Percentiles rank a stretch among this genome's conserved stretches.
phyloP scores from a whole-genome alignment of 441 rosid species.

The Populus hybrid region DNA sequence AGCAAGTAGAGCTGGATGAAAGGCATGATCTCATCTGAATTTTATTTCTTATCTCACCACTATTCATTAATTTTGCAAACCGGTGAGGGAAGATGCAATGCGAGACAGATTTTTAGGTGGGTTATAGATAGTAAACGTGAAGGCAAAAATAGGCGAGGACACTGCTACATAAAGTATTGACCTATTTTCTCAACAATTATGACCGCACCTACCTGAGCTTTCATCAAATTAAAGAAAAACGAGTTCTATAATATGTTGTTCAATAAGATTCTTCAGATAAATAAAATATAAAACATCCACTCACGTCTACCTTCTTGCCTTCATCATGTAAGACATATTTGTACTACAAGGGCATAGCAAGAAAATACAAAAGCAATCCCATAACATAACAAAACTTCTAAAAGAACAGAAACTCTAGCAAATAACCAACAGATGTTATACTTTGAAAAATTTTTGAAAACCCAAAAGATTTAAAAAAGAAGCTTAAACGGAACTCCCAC shows the following conservation, averaged over 20 bases:
- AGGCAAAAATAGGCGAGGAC: background rate
- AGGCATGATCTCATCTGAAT: no score
- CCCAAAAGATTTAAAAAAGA: background rate
- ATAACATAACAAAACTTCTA: background rate
- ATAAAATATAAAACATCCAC: background rate
- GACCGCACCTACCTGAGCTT: background rate
- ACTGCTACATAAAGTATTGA: background rate
- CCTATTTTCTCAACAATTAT: background rate
- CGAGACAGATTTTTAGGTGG: background rate
- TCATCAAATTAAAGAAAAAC: background rate
- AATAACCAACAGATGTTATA: background rate
- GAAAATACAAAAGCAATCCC: background rate
- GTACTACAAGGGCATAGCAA: background rate
- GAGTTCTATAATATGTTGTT: background rate
- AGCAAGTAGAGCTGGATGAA: no score
- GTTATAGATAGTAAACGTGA: no score
- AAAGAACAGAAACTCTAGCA: background rate
- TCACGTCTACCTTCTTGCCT: background rate
- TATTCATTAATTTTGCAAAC: background rate
- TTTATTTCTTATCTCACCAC: background rate
- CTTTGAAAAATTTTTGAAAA: background rate
- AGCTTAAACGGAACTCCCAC: background rate
- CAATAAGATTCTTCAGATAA: background rate
- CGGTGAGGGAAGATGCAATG: background rate
- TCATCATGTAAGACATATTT: background rate